These are phyloP conservation scores for Aureobasidium sp. DNA, from an alignment of 2,329 filamentous ascomycete species.

Conservation along the genomic window DNA sequence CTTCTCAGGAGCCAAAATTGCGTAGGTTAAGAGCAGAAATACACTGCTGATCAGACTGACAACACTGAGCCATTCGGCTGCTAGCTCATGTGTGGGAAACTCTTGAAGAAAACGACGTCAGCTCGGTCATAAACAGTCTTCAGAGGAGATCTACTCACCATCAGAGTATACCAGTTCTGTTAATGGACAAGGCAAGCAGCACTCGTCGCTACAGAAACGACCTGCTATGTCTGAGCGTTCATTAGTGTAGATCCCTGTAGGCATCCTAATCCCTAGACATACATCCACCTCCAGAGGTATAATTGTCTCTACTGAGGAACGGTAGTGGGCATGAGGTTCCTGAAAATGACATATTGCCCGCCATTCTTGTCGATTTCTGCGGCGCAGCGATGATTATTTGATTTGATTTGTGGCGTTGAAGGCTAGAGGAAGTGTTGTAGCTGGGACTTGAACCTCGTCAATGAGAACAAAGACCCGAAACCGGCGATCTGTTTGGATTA, in stretches of 20 bases:
- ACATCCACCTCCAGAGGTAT: conserved; percentile 13
- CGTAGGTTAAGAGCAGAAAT: conserved; percentile 69
- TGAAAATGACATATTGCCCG: not conserved
- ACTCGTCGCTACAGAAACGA: conserved; percentile 51
- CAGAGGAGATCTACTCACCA: conserved; percentile 25
- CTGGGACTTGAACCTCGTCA: not conserved
- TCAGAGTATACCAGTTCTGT: conserved; percentile 60
- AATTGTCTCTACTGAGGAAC: conserved; percentile 12
- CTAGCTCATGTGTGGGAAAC: conserved; percentile 36
- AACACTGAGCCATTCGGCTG: conserved; percentile 71
- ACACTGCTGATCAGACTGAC: conserved; percentile 59
- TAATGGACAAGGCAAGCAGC: conserved; percentile 78
- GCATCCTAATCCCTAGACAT: not conserved
- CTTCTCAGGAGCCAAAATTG: conserved; percentile 68
- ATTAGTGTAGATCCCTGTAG: not conserved
- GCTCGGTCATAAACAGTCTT: not conserved
- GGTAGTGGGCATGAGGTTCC: conserved; percentile 13
- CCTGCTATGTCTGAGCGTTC: conserved; percentile 34
- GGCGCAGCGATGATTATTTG: not conserved
- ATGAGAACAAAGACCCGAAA: conserved; percentile 4
- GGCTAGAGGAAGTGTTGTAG: not conserved
- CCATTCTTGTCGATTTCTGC: not conserved
- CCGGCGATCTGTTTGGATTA: not conserved
- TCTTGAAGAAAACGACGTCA: conserved; percentile 10
- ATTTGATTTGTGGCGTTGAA: not conserved